A percentile compares a stretch with the other conserved stretches of the same genome.
These are phyloP conservation scores for Chrysanthemum lavandulifolium DNA, from an alignment of 129 eudicot genomes.

Conservation along the genomic window DNA sequence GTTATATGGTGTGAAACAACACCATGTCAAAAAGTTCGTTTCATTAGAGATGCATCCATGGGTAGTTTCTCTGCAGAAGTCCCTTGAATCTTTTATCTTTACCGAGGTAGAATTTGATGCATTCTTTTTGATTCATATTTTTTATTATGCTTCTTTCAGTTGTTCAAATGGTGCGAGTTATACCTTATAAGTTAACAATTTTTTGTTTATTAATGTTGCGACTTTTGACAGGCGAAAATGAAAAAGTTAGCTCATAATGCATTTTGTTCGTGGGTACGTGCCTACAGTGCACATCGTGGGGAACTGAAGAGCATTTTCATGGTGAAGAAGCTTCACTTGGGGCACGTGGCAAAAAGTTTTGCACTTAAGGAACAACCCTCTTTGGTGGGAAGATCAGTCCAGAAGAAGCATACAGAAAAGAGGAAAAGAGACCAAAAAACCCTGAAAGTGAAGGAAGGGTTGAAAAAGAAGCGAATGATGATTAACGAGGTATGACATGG, in stretches of 20 bases:
- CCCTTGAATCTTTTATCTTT: conserved; percentile 61
- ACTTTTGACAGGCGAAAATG: conserved; percentile 43
- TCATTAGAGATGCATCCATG: conserved; percentile 91
- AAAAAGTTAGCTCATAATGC: conserved; percentile 65
- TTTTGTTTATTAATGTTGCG: neutral
- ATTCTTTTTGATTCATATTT: neutral
- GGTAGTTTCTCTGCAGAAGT: conserved; percentile 75
- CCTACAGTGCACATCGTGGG: conserved; percentile 94
- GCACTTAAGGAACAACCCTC: conserved; percentile 95
- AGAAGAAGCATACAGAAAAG: conserved; percentile 62
- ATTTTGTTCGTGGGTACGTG: conserved; percentile 94
- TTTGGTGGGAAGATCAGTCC: conserved; percentile 69
- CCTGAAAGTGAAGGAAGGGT: conserved; percentile 39
- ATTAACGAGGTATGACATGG: conserved; percentile 23
- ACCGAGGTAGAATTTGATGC: conserved; percentile 43
- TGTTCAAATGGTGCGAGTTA: neutral
- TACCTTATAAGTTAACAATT: too few relatives aligned
- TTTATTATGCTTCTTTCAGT: neutral
- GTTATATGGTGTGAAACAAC: conserved; percentile 51
- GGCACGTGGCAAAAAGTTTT: conserved; percentile 93
- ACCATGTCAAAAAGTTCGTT: conserved; percentile 53
- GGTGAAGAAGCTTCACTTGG: conserved; percentile 97
- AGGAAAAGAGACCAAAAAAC: conserved; percentile 63
- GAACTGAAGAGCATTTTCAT: conserved; percentile 78
- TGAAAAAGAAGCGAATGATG: conserved; percentile 54